phyloP scores from a whole-genome alignment of 2,329 filamentous ascomycete species.

The Neonectria sp. region DNA sequence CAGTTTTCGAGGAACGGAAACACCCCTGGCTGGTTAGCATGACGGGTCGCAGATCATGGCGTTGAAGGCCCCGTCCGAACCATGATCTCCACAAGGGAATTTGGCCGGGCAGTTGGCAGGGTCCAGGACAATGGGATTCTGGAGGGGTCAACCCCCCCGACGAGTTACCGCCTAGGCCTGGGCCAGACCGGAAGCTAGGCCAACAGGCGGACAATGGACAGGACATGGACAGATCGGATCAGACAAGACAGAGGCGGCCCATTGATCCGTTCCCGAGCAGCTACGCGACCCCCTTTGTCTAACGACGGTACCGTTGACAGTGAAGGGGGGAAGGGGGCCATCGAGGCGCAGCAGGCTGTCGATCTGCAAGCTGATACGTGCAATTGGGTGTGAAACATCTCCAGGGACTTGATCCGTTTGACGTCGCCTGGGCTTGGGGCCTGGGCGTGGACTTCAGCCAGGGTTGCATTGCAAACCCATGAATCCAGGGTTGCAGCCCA shows the following conservation, averaged over 20 bases:
- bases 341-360: conserved; percentile 43
- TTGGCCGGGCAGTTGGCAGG: conserved; percentile 47
- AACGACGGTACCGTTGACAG: conserved; percentile 26
- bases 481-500: conserved; percentile 35
- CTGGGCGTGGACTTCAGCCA: conserved; percentile 41
- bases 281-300: conserved; percentile 39
- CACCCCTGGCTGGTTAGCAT: conserved; percentile 46
- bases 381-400: conserved; percentile 42
- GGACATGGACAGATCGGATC: conserved; percentile 28
- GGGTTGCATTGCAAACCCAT: conserved; percentile 20
- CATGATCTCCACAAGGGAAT: conserved; percentile 52
- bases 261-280: conserved; percentile 32
- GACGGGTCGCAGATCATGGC: conserved; percentile 51
- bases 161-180: conserved; percentile 32
- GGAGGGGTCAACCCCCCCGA: conserved; percentile 31
- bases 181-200: conserved; percentile 29
- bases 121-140: conserved; percentile 35
- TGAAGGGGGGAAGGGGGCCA: conserved; percentile 30
- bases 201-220: conserved; percentile 6
- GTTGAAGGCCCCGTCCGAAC: conserved; percentile 50
- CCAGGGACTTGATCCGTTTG: conserved; percentile 39
- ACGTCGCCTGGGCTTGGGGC: conserved; percentile 30
- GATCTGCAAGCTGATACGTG: conserved; percentile 45
- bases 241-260: neutral
- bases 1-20: conserved; percentile 46